Percentiles rank a stretch among this genome's conserved stretches.
These are phyloP conservation scores for Fraxinus excelsior DNA, from an alignment of 257 asterid genomes.

Conservation along the genomic window DNA sequence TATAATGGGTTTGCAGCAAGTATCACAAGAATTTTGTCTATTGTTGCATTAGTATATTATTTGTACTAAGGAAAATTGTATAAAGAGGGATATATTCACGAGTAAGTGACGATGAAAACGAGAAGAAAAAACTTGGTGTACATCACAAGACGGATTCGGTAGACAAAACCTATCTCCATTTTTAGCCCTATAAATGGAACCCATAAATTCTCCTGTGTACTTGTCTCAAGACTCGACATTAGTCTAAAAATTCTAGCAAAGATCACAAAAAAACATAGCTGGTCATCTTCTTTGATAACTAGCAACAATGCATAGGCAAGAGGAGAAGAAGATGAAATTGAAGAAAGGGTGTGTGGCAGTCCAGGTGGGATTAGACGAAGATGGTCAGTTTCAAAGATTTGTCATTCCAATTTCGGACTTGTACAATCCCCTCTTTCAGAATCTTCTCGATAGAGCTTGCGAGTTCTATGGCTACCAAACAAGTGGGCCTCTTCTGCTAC, in stretches of 20 bases:
- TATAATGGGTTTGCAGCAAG: constrained; percentile 2
- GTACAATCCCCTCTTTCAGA: constrained; percentile 40
- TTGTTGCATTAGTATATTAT: too few species aligned
- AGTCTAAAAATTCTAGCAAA: too few species aligned
- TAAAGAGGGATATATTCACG: too few species aligned
- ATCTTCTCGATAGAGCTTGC: constrained; percentile 43
- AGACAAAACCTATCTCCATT: too few species aligned
- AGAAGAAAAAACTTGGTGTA: too few species aligned
- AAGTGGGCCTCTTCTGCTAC: too few species aligned
- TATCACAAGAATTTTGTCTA: neutral
- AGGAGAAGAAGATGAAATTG: neutral
- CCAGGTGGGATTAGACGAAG: constrained; percentile 41
- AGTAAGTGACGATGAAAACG: neutral
- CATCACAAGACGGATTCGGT: too few species aligned
- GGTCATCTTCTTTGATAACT: neutral
- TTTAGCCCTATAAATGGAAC: neutral
- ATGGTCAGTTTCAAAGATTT: constrained; percentile 32
- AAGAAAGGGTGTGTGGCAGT: constrained; percentile 44
- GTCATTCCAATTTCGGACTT: constrained; percentile 43
- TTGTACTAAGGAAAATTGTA: too few species aligned
- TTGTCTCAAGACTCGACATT: neutral
- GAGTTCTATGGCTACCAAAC: constrained; percentile 40
- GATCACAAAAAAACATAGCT: neutral
- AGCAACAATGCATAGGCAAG: neutral
- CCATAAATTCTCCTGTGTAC: too few species aligned